Evolutionary conservation across 768 basidiomycete genomes (phyloP).

Genomic region (Amanita pseudoporphyria): DNA sequence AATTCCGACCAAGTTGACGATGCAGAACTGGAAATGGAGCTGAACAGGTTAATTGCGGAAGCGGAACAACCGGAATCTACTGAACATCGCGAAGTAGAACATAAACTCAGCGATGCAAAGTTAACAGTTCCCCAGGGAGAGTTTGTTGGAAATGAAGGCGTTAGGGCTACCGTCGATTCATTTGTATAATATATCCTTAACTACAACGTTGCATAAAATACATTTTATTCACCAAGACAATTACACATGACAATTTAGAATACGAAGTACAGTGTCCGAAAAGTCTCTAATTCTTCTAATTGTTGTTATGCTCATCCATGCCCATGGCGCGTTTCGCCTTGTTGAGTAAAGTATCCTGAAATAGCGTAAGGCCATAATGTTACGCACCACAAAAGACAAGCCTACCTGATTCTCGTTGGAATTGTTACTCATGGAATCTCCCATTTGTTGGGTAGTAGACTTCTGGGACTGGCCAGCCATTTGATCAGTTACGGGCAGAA

Average conservation of each 20-base stretch:
- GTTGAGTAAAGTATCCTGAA: slow-evolving; percentile 31
- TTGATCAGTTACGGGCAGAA: neutral
- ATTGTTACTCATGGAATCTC: slow-evolving; percentile 39
- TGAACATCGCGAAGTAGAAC: neutral
- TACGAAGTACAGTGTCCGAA: neutral
- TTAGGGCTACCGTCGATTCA: neutral
- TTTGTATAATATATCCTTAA: neutral
- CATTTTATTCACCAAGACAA: neutral
- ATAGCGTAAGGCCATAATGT: neutral
- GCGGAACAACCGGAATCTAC: neutral
- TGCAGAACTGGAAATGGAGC: slow-evolving; percentile 51
- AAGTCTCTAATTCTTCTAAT: slow-evolving; percentile 13
- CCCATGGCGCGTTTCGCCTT: slow-evolving; percentile 48
- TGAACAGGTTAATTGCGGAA: slow-evolving; percentile 18
- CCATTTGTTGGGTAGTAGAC: slow-evolving; percentile 36
- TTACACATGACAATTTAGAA: neutral
- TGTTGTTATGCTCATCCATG: slow-evolving; percentile 22
- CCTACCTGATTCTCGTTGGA: slow-evolving; percentile 33
- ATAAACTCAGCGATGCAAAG: neutral
- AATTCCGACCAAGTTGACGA: slow-evolving; percentile 40
- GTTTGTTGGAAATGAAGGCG: neutral
- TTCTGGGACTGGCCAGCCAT: slow-evolving; percentile 34
- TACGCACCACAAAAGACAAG: slow-evolving; percentile 6
- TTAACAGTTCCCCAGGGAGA: neutral
- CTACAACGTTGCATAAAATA: neutral